These are phyloP conservation scores for Hypoxylon fuscum DNA, from an alignment of 495 filamentous ascomycete genomes.

Conservation along the genomic window DNA sequence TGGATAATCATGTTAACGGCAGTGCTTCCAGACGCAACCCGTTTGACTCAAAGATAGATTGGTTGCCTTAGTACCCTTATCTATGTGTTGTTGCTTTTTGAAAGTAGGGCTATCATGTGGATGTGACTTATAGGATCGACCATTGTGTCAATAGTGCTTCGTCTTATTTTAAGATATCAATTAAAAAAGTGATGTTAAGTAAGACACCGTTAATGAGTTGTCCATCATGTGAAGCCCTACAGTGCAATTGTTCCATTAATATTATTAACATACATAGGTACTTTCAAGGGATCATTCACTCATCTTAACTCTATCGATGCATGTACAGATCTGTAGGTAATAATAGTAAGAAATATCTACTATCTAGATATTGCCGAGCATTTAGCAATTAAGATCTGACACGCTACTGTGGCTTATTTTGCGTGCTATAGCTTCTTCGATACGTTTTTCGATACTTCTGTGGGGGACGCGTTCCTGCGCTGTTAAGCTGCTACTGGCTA, in stretches of 20 bases:
- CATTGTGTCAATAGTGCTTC: slow-evolving; percentile 7
- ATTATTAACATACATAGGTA: no score
- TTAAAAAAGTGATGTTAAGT: not conserved
- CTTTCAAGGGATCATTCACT: no score
- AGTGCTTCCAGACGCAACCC: no score
- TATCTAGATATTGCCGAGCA: slow-evolving; percentile 6
- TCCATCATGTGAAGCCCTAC: no score
- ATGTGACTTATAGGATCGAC: not conserved
- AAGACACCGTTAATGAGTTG: not conserved
- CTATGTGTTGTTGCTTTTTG: not conserved
- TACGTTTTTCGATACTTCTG: not conserved
- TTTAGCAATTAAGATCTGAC: slow-evolving; percentile 33
- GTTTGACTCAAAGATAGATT: no score
- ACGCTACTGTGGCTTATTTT: slow-evolving; percentile 15
- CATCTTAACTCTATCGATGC: no score
- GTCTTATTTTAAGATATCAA: slow-evolving; percentile 1
- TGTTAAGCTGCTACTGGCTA: not conserved
- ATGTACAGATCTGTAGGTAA: no score
- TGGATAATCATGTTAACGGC: no score
- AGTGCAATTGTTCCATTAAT: no score
- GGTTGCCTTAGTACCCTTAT: no score
- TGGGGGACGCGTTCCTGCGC: slow-evolving; percentile 28
- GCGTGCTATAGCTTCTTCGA: no score
- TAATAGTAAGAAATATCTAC: no score
- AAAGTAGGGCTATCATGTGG: slow-evolving; percentile 3